These are phyloP conservation scores for Chlamydomonas eustigma DNA, from an alignment of 139 green algal genomes.

Conservation along the genomic window DNA sequence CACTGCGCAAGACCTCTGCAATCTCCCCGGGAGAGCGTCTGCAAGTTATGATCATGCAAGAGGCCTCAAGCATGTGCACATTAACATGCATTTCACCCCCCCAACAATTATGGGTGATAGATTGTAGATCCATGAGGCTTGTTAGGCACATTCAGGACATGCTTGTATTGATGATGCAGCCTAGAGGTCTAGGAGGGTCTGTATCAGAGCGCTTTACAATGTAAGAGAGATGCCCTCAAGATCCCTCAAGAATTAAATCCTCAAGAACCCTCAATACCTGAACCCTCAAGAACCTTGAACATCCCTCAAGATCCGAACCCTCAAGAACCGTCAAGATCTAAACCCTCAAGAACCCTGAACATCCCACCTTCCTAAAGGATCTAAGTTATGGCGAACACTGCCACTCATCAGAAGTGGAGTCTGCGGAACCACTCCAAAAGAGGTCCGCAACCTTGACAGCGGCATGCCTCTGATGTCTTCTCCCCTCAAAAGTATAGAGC, in stretches of 20 bases:
- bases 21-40: background rate
- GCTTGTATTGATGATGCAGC: too few relatives aligned
- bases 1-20: background rate
- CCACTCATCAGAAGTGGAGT: constrained; percentile 67
- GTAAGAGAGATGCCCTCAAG: too few relatives aligned
- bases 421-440: constrained; percentile 47
- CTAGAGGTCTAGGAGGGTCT: too few relatives aligned
- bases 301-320: background rate
- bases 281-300: background rate
- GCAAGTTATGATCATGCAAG: background rate
- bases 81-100: background rate
- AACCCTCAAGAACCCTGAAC: background rate
- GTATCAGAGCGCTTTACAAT: too few relatives aligned
- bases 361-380: constrained; percentile 36
- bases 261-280: too few relatives aligned
- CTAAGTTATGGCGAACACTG: constrained; percentile 66
- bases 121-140: background rate
- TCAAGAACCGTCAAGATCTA: background rate
- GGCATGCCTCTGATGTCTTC: constrained; percentile 35
- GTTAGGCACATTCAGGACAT: background rate
- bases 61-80: background rate
- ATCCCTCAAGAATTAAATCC: too few relatives aligned
- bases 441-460: constrained; percentile 33
- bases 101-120: background rate
- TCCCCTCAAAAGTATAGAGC: constrained; percentile 29